These are phyloP conservation scores for Orychophragmus violaceus DNA, from an alignment of 345 rosid species.

Conservation along the genomic window DNA sequence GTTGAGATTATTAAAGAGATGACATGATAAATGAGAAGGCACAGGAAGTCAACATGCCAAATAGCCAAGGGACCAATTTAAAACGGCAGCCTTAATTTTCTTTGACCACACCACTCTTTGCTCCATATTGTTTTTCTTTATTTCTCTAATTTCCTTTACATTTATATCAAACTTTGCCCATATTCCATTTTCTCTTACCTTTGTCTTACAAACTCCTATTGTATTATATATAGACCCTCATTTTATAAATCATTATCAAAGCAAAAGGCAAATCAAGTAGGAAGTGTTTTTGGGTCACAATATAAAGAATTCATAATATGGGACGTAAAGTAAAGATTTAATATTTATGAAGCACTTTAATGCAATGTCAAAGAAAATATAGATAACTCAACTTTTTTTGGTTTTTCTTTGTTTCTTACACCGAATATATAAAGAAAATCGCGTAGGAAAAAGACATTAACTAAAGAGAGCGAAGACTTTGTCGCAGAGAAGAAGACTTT, in stretches of 20 bases:
- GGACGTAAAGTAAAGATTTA: slow-evolving; percentile 13
- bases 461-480: slow-evolving; percentile 19
- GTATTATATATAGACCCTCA: background rate
- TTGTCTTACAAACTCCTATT: background rate
- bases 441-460: slow-evolving; percentile 28
- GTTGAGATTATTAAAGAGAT: too few species aligned
- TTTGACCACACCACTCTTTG: too few species aligned
- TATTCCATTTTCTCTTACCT: background rate
- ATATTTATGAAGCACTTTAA: background rate
- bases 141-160: background rate
- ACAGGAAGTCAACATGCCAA: too few species aligned
- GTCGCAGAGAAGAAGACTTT: slow-evolving; percentile 21
- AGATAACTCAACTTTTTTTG: background rate
- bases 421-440: slow-evolving; percentile 2
- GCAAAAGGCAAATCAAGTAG: too few species aligned
- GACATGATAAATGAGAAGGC: too few species aligned
- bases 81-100: too few species aligned
- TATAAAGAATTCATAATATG: background rate
- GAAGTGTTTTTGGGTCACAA: background rate
- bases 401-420: background rate
- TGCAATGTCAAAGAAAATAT: slow-evolving; percentile 12
- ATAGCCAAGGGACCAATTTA: too few species aligned
- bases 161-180: background rate
- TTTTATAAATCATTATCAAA: too few species aligned
- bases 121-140: background rate